phyloP scores from a whole-genome alignment of 768 basidiomycete species.

The Lactarius vividus region DNA sequence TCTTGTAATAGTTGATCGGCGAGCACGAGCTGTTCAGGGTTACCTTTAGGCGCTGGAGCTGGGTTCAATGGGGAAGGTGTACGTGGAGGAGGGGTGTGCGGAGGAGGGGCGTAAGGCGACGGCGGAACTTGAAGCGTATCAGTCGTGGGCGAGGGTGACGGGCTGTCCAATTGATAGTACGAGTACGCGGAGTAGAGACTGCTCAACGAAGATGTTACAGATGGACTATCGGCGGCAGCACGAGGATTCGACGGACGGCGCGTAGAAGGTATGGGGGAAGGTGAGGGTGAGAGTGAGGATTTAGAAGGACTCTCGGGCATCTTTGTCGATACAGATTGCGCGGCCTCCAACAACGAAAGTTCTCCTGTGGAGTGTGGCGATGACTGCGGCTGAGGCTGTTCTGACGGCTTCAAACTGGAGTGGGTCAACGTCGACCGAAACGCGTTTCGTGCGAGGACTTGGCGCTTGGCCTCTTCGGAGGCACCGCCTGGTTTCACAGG shows the following conservation, averaged over 20 bases:
- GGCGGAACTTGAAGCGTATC: slow-evolving; percentile 26
- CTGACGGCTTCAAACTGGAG: slow-evolving; percentile 8
- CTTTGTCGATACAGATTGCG: slow-evolving; percentile 7
- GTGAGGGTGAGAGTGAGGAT: not conserved
- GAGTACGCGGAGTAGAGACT: slow-evolving; percentile 35
- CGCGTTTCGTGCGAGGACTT: slow-evolving; percentile 59
- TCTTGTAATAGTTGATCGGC: slow-evolving; percentile 71
- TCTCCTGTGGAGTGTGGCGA: slow-evolving; percentile 8
- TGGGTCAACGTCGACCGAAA: slow-evolving; percentile 30
- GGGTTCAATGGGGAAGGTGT: not conserved
- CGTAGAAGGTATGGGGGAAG: slow-evolving; percentile 9
- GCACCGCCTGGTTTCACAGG: slow-evolving; percentile 50
- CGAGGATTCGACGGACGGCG: slow-evolving; percentile 2
- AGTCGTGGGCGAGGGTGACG: slow-evolving; percentile 15
- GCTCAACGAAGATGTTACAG: slow-evolving; percentile 8
- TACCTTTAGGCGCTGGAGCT: slow-evolving; percentile 19
- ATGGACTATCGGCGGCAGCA: slow-evolving; percentile 27
- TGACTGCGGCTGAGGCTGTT: slow-evolving; percentile 10
- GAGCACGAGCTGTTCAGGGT: slow-evolving; percentile 32
- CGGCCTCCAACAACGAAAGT: slow-evolving; percentile 14
- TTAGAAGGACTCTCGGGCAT: not conserved
- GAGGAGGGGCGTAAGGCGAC: slow-evolving; percentile 19
- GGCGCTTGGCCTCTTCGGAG: slow-evolving; percentile 41
- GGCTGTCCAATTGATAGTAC: slow-evolving; percentile 32
- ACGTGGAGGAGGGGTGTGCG: slow-evolving; percentile 10